phyloP scores from a whole-genome alignment of 2,329 filamentous ascomycete species.

The Basipetospora chlamydospora region DNA sequence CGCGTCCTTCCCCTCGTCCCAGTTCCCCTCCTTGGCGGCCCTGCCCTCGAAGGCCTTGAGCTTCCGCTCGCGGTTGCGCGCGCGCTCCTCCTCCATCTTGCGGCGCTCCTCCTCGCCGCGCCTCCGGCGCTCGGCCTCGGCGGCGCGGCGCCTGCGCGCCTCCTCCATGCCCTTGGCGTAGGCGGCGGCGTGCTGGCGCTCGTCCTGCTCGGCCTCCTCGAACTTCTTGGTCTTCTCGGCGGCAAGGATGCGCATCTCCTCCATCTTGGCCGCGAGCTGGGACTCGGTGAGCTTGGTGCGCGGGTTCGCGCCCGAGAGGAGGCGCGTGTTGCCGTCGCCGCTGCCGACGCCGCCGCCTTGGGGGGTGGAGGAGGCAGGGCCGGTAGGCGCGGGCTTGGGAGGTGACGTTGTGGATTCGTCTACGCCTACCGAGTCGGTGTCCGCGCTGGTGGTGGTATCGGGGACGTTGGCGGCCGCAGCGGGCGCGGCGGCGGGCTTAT shows the following conservation, averaged over 20 bases:
- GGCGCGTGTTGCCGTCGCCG: constrained; percentile 22
- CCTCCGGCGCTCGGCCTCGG: constrained; percentile 35
- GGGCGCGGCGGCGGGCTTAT: neutral
- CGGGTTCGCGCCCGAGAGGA: constrained; percentile 41
- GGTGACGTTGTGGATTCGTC: neutral
- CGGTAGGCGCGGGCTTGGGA: constrained; percentile 16
- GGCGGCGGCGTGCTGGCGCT: constrained; percentile 38
- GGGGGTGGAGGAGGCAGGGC: constrained; percentile 8
- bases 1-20: constrained; percentile 44
- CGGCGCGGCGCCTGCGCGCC: constrained; percentile 32
- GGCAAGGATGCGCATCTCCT: constrained; percentile 42
- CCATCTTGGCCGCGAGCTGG: constrained; percentile 45
- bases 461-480: constrained; percentile 4
- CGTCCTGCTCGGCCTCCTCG: constrained; percentile 41
- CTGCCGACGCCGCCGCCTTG: constrained; percentile 2
- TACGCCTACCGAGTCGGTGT: neutral
- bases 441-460: neutral
- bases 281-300: constrained; percentile 44
- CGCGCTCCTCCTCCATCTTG: constrained; percentile 43
- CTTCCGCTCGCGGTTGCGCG: constrained; percentile 45
- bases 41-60: constrained; percentile 37
- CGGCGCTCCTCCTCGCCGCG: constrained; percentile 36
- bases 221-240: constrained; percentile 45
- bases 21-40: constrained; percentile 35
- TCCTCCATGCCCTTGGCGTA: constrained; percentile 43